phyloP scores from a whole-genome alignment of 2,329 filamentous ascomycete genomes.

The Venturiaceae sp. region DNA sequence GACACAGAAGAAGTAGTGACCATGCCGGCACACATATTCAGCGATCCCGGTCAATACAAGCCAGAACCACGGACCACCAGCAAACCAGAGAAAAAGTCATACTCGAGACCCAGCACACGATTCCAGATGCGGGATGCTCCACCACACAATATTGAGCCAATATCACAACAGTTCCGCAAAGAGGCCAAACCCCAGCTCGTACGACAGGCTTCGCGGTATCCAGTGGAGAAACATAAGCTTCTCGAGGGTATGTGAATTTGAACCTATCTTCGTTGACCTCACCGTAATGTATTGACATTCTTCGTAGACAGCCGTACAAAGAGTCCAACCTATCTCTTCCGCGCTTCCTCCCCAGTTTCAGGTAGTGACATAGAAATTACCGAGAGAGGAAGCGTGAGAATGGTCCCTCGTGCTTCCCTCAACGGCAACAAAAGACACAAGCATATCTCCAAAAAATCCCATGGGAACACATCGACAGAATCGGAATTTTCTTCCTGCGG shows the following conservation, averaged over 20 bases:
- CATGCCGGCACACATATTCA: not conserved
- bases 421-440: not conserved
- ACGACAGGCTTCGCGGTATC: not conserved
- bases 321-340: not conserved
- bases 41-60: not conserved
- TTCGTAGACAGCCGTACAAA: not conserved
- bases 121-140: not conserved
- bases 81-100: not conserved
- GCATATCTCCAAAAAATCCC: not conserved
- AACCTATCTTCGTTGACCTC: not conserved
- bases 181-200: not conserved
- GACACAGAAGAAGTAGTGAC: not conserved
- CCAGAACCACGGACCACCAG: not conserved
- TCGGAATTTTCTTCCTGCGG: not conserved
- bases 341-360: not conserved
- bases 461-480: not conserved
- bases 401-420: not conserved
- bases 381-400: not conserved
- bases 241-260: not conserved
- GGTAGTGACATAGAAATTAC: not conserved
- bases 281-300: not conserved
- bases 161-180: not conserved
- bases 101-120: not conserved
- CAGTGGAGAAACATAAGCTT: not conserved
- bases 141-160: not conserved